Evolutionary conservation across 2,329 filamentous ascomycete species (phyloP).

Genomic region (Achaetomium macrosporum): DNA sequence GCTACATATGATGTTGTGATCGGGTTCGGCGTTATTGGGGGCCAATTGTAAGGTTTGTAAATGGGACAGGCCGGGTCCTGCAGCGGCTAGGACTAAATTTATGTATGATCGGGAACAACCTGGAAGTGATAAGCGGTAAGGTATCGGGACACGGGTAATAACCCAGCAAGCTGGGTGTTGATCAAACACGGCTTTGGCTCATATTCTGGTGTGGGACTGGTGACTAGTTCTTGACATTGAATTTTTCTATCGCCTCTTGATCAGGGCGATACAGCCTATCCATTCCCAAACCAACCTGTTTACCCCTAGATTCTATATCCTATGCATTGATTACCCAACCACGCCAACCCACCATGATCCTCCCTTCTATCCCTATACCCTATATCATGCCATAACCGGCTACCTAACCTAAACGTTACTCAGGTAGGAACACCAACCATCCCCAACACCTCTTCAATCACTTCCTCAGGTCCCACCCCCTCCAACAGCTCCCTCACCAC

Average conservation of each 20-base stretch:
- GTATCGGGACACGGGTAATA: not conserved
- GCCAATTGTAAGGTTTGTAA: not conserved
- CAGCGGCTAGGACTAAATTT: not conserved
- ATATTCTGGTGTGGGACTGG: not conserved
- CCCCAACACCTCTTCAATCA: slow-evolving; percentile 59
- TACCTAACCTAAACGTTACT: not conserved
- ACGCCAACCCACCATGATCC: too few relatives aligned
- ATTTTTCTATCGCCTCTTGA: not conserved
- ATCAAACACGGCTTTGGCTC: not conserved
- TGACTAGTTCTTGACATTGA: not conserved
- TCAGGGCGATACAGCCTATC: not conserved
- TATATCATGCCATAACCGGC: not conserved
- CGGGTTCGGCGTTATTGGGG: not conserved
- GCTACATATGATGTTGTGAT: not conserved
- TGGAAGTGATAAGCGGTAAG: not conserved
- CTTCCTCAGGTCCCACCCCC: slow-evolving; percentile 53
- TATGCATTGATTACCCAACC: not conserved
- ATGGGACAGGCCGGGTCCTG: not conserved
- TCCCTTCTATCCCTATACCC: not conserved
- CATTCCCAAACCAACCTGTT: not conserved
- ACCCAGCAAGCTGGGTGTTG: not conserved
- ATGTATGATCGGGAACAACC: not conserved
- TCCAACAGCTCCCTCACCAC: slow-evolving; percentile 64
- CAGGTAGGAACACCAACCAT: slow-evolving; percentile 51
- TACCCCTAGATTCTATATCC: not conserved